Percentiles rank a stretch among this genome's conserved stretches.
Evolutionary conservation across 2,329 filamentous ascomycete species (phyloP).

Genomic region (Dothidotthia symphoricarpi): DNA sequence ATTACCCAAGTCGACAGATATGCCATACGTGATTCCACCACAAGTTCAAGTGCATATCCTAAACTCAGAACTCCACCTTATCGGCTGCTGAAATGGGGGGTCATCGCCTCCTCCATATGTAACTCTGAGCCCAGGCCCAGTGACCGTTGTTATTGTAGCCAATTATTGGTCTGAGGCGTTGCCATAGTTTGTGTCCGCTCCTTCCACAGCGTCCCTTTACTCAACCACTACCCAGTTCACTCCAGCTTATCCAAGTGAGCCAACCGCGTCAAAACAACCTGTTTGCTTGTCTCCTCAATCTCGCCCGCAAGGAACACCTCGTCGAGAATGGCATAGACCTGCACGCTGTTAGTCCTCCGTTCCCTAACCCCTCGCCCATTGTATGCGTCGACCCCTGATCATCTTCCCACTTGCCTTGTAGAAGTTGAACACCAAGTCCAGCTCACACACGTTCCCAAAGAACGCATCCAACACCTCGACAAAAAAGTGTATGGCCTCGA

Average conservation of each 20-base stretch:
- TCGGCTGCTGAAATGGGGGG: too few relatives aligned
- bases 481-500: conserved; percentile 99
- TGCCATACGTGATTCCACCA: too few relatives aligned
- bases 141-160: too few relatives aligned
- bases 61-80: too few relatives aligned
- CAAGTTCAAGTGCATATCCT: too few relatives aligned
- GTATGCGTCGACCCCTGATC: background rate
- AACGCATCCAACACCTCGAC: conserved; percentile 98
- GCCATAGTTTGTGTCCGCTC: too few relatives aligned
- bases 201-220: too few relatives aligned
- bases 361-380: background rate
- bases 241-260: conserved; percentile 97
- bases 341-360: conserved; percentile 13
- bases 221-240: conserved; percentile 42
- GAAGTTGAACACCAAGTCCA: conserved; percentile 79
- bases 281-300: conserved; percentile 98
- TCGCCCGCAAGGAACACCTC: conserved; percentile 97
- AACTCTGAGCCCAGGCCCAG: too few relatives aligned
- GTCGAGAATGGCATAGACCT: conserved; percentile 96
- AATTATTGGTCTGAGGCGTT: too few relatives aligned
- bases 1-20: too few relatives aligned
- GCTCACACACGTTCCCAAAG: conserved; percentile 97
- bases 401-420: conserved; percentile 56
- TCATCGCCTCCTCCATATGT: too few relatives aligned
- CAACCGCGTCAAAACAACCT: conserved; percentile 88